phyloP scores from a whole-genome alignment of 257 asterid genomes.

The Fraxinus americana region DNA sequence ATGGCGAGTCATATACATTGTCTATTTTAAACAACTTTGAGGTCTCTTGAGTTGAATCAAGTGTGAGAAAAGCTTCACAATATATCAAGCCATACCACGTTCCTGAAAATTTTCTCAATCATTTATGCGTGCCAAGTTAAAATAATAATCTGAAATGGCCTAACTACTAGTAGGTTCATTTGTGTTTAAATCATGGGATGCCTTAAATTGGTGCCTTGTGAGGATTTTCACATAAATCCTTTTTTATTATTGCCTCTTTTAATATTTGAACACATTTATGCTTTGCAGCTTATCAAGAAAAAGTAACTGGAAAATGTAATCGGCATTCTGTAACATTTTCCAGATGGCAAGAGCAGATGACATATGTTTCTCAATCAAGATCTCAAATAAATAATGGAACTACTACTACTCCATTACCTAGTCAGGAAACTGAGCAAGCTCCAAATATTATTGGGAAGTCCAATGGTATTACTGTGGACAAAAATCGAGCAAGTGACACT shows the following conservation, averaged over 20 bases:
- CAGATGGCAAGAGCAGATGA: conserved; percentile 6
- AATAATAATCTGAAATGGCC: not conserved
- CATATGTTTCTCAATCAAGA: not conserved
- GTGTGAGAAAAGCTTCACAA: not conserved
- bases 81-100: not conserved
- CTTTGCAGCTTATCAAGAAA: conserved; percentile 12
- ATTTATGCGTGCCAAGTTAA: not conserved
- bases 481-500: conserved; percentile 5
- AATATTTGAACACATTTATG: not conserved
- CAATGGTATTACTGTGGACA: not conserved
- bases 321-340: not conserved
- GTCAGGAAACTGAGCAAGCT: not conserved
- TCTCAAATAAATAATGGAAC: not conserved
- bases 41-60: not conserved
- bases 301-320: not conserved
- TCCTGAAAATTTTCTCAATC: not conserved
- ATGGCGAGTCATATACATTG: not conserved
- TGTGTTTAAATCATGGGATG: not conserved
- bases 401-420: not conserved
- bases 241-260: not conserved
- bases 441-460: not conserved
- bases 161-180: not conserved
- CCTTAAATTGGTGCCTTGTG: not conserved
- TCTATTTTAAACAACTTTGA: not conserved
- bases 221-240: not conserved